Percentiles rank a stretch among this genome's conserved stretches.
phyloP scores from a whole-genome alignment of 352 stramenopile genomes.

The Phytophthora syringae region DNA sequence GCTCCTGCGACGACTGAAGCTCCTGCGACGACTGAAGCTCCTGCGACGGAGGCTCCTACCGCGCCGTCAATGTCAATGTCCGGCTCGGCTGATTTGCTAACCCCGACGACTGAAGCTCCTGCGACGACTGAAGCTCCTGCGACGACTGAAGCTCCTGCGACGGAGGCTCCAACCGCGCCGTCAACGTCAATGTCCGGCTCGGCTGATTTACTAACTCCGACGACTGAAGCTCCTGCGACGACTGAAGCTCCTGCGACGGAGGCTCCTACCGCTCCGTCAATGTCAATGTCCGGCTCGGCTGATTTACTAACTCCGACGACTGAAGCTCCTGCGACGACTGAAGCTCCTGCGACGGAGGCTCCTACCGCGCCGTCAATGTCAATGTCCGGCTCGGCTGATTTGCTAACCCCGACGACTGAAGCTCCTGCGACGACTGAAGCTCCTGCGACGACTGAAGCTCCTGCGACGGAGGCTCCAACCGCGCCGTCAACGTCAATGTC shows the following conservation, averaged over 20 bases:
- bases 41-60: slow-evolving; percentile 13
- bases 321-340: slow-evolving; percentile 7
- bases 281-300: slow-evolving; percentile 12
- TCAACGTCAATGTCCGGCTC: too few relatives aligned
- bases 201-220: too few relatives aligned
- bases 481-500: too few relatives aligned
- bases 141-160: slow-evolving; percentile 9
- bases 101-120: too few relatives aligned
- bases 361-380: too few relatives aligned
- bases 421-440: slow-evolving; percentile 1
- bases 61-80: slow-evolving; percentile 11
- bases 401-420: background rate
- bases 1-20: too few relatives aligned
- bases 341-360: slow-evolving; percentile 2
- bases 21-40: slow-evolving; percentile 1
- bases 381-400: background rate
- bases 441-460: slow-evolving; percentile 4
- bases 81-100: too few relatives aligned
- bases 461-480: background rate
- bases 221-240: too few relatives aligned
- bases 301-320: background rate
- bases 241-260: slow-evolving; percentile 4
- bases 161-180: slow-evolving; percentile 1
- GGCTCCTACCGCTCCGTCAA: slow-evolving; percentile 10
- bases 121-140: slow-evolving; percentile 2